Evolutionary conservation across 768 basidiomycete species (phyloP).

Genomic region (Termitomyces sp.): DNA sequence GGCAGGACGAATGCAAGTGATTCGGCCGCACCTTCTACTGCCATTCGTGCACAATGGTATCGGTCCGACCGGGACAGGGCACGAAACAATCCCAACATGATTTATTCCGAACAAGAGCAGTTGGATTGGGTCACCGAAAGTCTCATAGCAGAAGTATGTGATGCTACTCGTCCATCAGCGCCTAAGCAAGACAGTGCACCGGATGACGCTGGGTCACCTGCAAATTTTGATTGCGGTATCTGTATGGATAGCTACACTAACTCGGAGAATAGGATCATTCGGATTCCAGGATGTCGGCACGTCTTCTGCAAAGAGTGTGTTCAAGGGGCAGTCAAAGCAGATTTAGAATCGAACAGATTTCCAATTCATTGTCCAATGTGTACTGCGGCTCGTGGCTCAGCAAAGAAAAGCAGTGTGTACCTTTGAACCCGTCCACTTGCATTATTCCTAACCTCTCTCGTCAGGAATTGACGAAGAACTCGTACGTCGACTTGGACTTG

Average conservation of each 20-base stretch:
- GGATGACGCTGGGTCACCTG: neutral
- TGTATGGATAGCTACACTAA: slow-evolving; percentile 52
- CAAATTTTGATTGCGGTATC: slow-evolving; percentile 40
- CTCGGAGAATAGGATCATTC: neutral
- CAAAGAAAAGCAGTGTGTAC: slow-evolving; percentile 2
- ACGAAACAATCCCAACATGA: neutral
- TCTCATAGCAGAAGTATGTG: neutral
- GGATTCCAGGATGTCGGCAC: slow-evolving; percentile 41
- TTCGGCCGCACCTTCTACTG: neutral
- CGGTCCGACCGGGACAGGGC: neutral
- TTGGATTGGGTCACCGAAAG: neutral
- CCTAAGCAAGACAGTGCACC: neutral
- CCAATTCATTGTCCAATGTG: slow-evolving; percentile 66
- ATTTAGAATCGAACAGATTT: slow-evolving; percentile 52
- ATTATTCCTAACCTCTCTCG: slow-evolving; percentile 13
- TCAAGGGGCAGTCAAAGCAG: slow-evolving; percentile 36
- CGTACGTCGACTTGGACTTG: slow-evolving; percentile 45
- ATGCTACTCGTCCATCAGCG: neutral
- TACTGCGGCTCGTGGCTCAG: slow-evolving; percentile 22
- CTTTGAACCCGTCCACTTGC: neutral
- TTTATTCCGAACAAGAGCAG: neutral
- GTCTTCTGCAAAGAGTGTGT: slow-evolving; percentile 55
- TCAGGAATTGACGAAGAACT: slow-evolving; percentile 39
- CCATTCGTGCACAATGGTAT: neutral
- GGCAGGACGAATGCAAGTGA: neutral